Conservation (phyloP, 495 filamentous ascomycete species). For the Hypoxylon fragiforme region DNA sequence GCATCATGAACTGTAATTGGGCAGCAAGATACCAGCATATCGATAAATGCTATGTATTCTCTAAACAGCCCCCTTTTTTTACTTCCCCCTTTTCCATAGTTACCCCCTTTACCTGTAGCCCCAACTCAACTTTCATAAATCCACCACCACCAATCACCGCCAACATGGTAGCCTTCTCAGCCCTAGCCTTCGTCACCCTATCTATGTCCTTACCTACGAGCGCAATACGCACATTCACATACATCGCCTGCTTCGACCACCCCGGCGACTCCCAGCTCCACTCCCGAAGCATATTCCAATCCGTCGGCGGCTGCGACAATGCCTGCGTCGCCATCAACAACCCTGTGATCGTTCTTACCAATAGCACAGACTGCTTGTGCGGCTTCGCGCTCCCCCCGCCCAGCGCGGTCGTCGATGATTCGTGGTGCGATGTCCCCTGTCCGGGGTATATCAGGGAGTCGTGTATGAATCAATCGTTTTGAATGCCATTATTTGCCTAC, state of each 20-base stretch:
- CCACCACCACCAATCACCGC: too few species aligned
- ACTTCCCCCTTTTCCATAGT: too few species aligned
- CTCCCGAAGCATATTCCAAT: slow-evolving; percentile 7
- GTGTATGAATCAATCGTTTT: too few species aligned
- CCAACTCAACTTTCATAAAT: too few species aligned
- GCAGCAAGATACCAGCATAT: too few species aligned
- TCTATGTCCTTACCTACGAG: slow-evolving; percentile 5
- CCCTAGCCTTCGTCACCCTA: neutral
- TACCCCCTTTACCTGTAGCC: too few species aligned
- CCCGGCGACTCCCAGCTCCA: neutral
- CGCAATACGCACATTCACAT: neutral
- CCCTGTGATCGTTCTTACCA: slow-evolving; percentile 9
- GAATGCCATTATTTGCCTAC: too few species aligned
- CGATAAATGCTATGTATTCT: too few species aligned
- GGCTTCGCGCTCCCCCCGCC: neutral
- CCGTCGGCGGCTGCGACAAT: neutral
- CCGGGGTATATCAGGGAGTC: slow-evolving; percentile 3
- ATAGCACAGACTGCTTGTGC: slow-evolving; percentile 23
- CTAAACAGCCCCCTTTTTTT: too few species aligned
- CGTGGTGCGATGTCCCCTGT: slow-evolving; percentile 13
- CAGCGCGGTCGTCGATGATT: neutral
- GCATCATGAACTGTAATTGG: too few species aligned
- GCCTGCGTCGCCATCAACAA: neutral
- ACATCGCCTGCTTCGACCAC: slow-evolving; percentile 14
- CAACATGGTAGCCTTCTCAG: slow-evolving; percentile 6